Percentiles rank a stretch among this genome's conserved stretches.
Evolutionary conservation across 2,329 filamentous ascomycete genomes (phyloP).

Genomic region (Pyricularia sp.): DNA sequence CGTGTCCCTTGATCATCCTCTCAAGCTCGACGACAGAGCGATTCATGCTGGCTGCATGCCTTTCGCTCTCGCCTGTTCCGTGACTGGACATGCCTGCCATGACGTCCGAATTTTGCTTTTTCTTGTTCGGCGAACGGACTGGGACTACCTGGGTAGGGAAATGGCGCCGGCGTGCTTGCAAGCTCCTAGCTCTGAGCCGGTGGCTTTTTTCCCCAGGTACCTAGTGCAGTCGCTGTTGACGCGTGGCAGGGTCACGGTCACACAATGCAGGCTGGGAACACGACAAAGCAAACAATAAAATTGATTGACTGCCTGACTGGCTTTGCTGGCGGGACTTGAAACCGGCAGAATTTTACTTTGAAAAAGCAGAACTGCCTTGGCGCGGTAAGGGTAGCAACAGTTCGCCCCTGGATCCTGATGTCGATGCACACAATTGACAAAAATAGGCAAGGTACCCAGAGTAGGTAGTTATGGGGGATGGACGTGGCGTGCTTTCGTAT

Average conservation of each 20-base stretch:
- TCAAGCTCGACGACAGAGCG: constrained; percentile 61
- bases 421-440: neutral
- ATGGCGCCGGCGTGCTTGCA: neutral
- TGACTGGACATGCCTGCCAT: neutral
- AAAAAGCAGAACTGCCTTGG: neutral
- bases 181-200: neutral
- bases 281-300: neutral
- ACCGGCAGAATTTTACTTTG: neutral
- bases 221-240: neutral
- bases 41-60: constrained; percentile 48
- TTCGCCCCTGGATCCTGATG: neutral
- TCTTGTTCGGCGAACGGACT: neutral
- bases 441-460: too few species aligned
- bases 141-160: neutral
- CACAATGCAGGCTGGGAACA: neutral
- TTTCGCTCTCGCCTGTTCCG: constrained; percentile 13
- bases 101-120: neutral
- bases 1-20: constrained; percentile 42
- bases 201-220: neutral
- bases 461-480: too few species aligned
- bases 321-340: neutral
- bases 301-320: neutral
- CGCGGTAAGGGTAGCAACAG: neutral
- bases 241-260: neutral
- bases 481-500: neutral